phyloP scores from a whole-genome alignment of 2,329 filamentous ascomycete species.

The Nemania bipapillata region DNA sequence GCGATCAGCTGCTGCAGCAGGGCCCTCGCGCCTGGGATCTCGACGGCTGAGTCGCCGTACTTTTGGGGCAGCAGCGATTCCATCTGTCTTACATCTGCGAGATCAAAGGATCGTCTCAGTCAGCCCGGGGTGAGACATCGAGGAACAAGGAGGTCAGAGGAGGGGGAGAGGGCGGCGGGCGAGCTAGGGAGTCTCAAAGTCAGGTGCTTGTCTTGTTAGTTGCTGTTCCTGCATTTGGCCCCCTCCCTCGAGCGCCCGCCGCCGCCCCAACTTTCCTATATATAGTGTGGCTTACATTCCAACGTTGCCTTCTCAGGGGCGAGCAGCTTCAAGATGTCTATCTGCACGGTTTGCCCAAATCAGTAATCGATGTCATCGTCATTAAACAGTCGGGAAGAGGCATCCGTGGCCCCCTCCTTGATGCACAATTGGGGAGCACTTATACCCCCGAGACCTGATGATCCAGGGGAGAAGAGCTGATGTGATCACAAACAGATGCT shows the following conservation, averaged over 20 bases:
- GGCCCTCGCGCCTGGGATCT: slow-evolving; percentile 83
- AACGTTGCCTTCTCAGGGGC: slow-evolving; percentile 87
- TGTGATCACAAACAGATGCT: background rate
- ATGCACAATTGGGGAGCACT: background rate
- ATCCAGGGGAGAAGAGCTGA: background rate
- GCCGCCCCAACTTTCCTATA: slow-evolving; percentile 13
- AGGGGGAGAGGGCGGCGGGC: slow-evolving; percentile 8
- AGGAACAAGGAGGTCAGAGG: slow-evolving; percentile 19
- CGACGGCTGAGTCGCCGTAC: slow-evolving; percentile 80
- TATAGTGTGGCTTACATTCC: slow-evolving; percentile 75
- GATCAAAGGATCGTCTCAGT: slow-evolving; percentile 28
- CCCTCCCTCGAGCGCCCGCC: slow-evolving; percentile 8
- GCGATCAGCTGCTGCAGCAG: slow-evolving; percentile 75
- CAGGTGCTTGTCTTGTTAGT: background rate
- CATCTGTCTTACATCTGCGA: slow-evolving; percentile 77
- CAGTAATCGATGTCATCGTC: slow-evolving; percentile 10
- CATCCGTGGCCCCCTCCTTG: background rate
- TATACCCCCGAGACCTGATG: slow-evolving; percentile 20
- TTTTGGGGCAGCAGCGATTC: slow-evolving; percentile 81
- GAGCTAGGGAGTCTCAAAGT: slow-evolving; percentile 17
- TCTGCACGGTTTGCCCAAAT: slow-evolving; percentile 53
- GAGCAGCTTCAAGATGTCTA: slow-evolving; percentile 83
- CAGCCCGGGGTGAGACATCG: slow-evolving; percentile 25
- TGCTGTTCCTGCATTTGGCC: slow-evolving; percentile 17
- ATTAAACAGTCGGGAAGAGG: background rate